phyloP scores from a whole-genome alignment of 768 basidiomycete genomes.

The Boletales sp. region DNA sequence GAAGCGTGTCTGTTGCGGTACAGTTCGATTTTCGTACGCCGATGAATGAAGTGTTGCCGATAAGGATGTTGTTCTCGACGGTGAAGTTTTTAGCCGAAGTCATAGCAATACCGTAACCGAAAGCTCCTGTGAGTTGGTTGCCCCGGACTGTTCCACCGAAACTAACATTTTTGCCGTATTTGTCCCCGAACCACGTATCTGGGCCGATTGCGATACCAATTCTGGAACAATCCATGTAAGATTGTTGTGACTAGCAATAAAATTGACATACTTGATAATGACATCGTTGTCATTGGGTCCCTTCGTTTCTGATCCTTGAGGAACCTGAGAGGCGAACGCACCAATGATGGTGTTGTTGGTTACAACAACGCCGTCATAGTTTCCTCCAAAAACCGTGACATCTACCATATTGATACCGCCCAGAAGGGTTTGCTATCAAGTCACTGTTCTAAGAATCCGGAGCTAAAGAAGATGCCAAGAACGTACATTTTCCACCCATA shows the following conservation, averaged over 20 bases:
- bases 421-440: slow-evolving; percentile 55
- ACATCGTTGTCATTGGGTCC: slow-evolving; percentile 56
- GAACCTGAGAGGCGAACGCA: slow-evolving; percentile 55
- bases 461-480: too few relatives aligned
- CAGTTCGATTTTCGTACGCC: slow-evolving; percentile 68
- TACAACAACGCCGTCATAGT: slow-evolving; percentile 63
- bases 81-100: slow-evolving; percentile 65
- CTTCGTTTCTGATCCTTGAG: slow-evolving; percentile 37
- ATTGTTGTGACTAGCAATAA: neutral
- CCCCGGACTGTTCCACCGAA: slow-evolving; percentile 48
- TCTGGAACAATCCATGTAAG: slow-evolving; percentile 33
- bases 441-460: neutral
- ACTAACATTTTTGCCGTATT: slow-evolving; percentile 52
- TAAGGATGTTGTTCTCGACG: slow-evolving; percentile 54
- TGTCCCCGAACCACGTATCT: slow-evolving; percentile 66
- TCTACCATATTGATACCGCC: slow-evolving; percentile 83
- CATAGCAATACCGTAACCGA: slow-evolving; percentile 70
- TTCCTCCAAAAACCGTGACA: slow-evolving; percentile 60
- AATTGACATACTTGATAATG: slow-evolving; percentile 61
- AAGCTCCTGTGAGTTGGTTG: slow-evolving; percentile 63
- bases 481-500: slow-evolving; percentile 65
- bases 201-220: slow-evolving; percentile 82
- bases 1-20: slow-evolving; percentile 44
- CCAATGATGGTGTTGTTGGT: slow-evolving; percentile 65
- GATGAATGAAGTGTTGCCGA: slow-evolving; percentile 74